Evolutionary conservation across 768 basidiomycete species (phyloP).

Genomic region (Russula abietina): DNA sequence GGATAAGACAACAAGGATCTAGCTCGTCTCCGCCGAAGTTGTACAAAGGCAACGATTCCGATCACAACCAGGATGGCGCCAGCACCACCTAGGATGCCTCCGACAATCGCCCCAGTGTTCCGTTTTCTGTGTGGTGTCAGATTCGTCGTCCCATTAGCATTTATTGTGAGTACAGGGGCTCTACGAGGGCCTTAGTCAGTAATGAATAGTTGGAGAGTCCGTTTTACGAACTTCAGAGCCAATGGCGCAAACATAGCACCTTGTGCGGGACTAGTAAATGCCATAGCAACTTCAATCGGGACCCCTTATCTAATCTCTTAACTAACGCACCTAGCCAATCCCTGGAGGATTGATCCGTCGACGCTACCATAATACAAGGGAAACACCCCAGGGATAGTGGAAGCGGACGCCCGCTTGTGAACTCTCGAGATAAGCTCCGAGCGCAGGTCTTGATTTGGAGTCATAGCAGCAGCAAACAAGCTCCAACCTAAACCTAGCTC

Average conservation of each 20-base stretch:
- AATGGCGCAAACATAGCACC: slow-evolving; percentile 27
- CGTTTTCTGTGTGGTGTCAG: background rate
- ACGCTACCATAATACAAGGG: slow-evolving; percentile 1
- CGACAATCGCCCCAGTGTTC: slow-evolving; percentile 19
- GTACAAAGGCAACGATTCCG: slow-evolving; percentile 1
- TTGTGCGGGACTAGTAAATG: slow-evolving; percentile 21
- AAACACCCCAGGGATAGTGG: background rate
- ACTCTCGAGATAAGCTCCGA: slow-evolving; percentile 10
- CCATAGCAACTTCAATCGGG: background rate
- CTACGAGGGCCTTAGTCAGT: background rate
- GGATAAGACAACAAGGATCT: background rate
- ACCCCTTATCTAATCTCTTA: background rate
- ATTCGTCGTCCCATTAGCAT: background rate
- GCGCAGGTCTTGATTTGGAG: background rate
- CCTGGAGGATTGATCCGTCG: background rate
- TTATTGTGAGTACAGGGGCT: slow-evolving; percentile 3
- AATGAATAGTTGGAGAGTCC: no score
- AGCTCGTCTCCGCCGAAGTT: slow-evolving; percentile 8
- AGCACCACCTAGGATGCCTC: slow-evolving; percentile 20
- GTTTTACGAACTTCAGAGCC: slow-evolving; percentile 22
- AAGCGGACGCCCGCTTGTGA: background rate
- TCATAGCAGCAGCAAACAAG: slow-evolving; percentile 14
- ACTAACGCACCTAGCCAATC: slow-evolving; percentile 15
- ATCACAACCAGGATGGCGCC: background rate
- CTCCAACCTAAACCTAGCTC: slow-evolving; percentile 7